Evolutionary conservation across 1,284 basidiomycete genomes (phyloP).

Genomic region (Apiotrichum siamense): DNA sequence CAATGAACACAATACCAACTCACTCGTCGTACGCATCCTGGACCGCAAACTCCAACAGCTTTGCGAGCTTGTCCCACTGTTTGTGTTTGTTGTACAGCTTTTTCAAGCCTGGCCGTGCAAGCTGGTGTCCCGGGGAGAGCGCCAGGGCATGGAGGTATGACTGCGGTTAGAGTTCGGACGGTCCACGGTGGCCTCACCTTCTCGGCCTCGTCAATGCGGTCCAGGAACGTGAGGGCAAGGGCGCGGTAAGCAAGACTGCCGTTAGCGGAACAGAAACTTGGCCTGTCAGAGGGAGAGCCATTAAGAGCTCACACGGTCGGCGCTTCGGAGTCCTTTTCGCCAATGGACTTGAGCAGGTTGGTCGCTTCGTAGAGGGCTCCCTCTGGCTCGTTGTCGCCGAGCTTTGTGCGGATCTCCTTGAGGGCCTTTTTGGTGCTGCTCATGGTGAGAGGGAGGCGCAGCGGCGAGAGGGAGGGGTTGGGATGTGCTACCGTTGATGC

Average conservation of each 20-base stretch:
- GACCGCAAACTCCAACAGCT: slow-evolving; percentile 54
- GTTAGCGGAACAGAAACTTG: slow-evolving; percentile 20
- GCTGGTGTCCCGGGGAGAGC: slow-evolving; percentile 58
- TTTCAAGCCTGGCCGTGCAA: slow-evolving; percentile 67
- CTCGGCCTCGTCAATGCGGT: slow-evolving; percentile 66
- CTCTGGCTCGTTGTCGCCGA: slow-evolving; percentile 68
- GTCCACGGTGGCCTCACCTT: slow-evolving; percentile 57
- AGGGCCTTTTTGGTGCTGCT: slow-evolving; percentile 49
- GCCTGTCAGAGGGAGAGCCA: background rate
- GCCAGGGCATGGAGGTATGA: slow-evolving; percentile 66
- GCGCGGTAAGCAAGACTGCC: slow-evolving; percentile 74
- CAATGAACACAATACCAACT: slow-evolving; percentile 20
- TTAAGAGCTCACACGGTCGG: slow-evolving; percentile 61
- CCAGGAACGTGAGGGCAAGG: slow-evolving; percentile 66
- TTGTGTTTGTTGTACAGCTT: slow-evolving; percentile 63
- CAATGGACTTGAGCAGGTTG: slow-evolving; percentile 55
- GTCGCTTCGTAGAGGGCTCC: slow-evolving; percentile 49
- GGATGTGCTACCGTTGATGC: too few relatives aligned
- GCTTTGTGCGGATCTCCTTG: slow-evolving; percentile 70
- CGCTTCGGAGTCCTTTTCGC: slow-evolving; percentile 51
- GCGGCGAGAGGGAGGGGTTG: too few relatives aligned
- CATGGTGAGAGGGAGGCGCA: too few relatives aligned
- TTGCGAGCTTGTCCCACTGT: slow-evolving; percentile 59
- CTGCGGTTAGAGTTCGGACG: slow-evolving; percentile 46
- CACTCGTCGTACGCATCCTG: slow-evolving; percentile 58